Percentiles rank a stretch among this genome's conserved stretches.
Evolutionary conservation across 2,329 filamentous ascomycete species (phyloP).

Genomic region (Stachybotrys chartarum): DNA sequence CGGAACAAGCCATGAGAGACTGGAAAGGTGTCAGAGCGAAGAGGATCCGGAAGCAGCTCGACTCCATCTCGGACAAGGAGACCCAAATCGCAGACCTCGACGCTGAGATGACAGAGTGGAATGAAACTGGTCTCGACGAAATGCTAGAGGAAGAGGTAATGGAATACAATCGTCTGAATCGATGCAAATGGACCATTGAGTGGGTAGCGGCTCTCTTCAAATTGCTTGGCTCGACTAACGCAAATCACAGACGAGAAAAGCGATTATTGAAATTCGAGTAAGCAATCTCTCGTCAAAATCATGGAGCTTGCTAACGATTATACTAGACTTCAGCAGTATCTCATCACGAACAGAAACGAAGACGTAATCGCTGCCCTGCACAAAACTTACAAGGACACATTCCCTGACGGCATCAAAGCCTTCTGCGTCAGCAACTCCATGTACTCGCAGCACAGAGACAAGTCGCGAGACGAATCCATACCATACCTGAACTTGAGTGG

Average conservation of each 20-base stretch:
- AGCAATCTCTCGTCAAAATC: too few relatives aligned
- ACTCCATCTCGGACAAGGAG: slow-evolving; percentile 3
- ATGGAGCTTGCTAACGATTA: background rate
- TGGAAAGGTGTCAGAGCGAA: slow-evolving; percentile 16
- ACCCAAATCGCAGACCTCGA: too few relatives aligned
- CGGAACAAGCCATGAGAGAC: slow-evolving; percentile 23
- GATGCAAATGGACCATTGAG: too few relatives aligned
- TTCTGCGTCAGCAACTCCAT: slow-evolving; percentile 38
- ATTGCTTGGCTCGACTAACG: too few relatives aligned
- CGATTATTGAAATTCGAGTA: too few relatives aligned
- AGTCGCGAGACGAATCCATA: slow-evolving; percentile 13
- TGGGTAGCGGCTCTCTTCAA: too few relatives aligned
- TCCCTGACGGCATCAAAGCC: slow-evolving; percentile 14
- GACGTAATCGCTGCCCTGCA: slow-evolving; percentile 13
- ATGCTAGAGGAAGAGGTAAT: too few relatives aligned
- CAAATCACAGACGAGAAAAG: too few relatives aligned
- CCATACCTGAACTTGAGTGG: slow-evolving; percentile 32
- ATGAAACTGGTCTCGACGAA: too few relatives aligned
- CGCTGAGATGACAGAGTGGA: too few relatives aligned
- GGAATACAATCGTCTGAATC: too few relatives aligned
- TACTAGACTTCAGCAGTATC: slow-evolving; percentile 20
- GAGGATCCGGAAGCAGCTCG: slow-evolving; percentile 9
- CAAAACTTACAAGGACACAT: too few relatives aligned
- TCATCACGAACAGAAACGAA: slow-evolving; percentile 30
- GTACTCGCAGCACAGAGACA: slow-evolving; percentile 30